These are phyloP conservation scores for Beauveria sp. DNA, from an alignment of 2,329 filamentous ascomycete species.

Conservation along the genomic window DNA sequence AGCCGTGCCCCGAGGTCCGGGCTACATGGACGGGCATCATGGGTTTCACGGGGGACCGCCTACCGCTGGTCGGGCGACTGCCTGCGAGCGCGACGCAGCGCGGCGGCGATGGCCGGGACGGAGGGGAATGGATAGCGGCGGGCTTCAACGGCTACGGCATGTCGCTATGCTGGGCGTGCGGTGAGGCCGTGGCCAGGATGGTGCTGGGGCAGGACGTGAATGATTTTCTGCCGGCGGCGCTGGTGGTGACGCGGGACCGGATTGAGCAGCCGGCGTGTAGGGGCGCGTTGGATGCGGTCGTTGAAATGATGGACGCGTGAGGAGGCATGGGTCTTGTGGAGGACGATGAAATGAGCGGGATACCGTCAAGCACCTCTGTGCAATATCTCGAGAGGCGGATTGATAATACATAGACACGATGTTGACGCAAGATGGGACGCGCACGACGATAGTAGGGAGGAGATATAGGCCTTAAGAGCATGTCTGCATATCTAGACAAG, in stretches of 20 bases:
- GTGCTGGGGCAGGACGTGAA: constrained; percentile 10
- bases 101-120: constrained; percentile 11
- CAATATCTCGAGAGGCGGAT: no score
- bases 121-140: constrained; percentile 36
- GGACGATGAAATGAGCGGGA: neutral
- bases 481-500: neutral
- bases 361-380: neutral
- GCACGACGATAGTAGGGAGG: neutral
- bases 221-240: constrained; percentile 8
- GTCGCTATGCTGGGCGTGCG: constrained; percentile 38
- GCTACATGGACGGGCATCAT: constrained; percentile 41
- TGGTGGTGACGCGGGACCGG: constrained; percentile 1
- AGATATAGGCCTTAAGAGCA: neutral
- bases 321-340: neutral
- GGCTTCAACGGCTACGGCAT: constrained; percentile 40
- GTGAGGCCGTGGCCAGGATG: constrained; percentile 23
- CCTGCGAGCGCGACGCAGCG: constrained; percentile 20
- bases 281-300: neutral
- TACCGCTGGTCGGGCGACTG: constrained; percentile 40
- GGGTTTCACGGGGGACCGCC: constrained; percentile 34
- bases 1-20: constrained; percentile 19
- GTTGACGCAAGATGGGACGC: neutral
- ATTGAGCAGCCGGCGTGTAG: neutral
- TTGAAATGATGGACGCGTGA: neutral
- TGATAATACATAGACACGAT: no score